Conservation (phyloP, 495 filamentous ascomycete species). For the Penicillium goetzii region DNA sequence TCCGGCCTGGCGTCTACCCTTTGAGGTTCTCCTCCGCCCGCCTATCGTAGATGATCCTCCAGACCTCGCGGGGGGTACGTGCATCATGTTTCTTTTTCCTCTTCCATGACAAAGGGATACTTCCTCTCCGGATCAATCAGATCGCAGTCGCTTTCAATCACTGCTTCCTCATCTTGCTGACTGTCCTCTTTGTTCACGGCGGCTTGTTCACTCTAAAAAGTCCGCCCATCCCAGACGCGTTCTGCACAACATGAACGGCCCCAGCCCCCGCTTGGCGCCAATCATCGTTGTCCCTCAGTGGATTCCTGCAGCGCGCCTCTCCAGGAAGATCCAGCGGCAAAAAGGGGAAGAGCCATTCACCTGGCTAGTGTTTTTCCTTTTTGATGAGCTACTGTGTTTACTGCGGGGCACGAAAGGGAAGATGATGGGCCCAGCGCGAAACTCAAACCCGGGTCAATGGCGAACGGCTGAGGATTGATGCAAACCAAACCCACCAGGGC, state of each 20-base stretch:
- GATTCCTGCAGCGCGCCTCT: constrained; percentile 33
- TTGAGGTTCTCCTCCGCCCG: background rate
- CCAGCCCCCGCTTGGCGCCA: constrained; percentile 32
- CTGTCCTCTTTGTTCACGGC: background rate
- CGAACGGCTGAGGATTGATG: constrained; percentile 6
- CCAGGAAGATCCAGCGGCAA: constrained; percentile 23
- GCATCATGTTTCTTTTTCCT: constrained; percentile 7
- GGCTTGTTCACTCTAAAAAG: background rate
- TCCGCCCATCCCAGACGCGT: constrained; percentile 24
- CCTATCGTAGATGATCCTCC: background rate
- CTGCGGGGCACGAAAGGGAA: constrained; percentile 33
- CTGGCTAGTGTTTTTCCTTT: background rate
- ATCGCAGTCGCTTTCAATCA: background rate
- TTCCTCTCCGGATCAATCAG: background rate
- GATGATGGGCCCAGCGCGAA: constrained; percentile 10
- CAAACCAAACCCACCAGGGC: background rate
- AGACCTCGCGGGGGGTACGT: constrained; percentile 17
- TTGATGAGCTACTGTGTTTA: constrained; percentile 16
- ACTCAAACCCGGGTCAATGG: constrained; percentile 17
- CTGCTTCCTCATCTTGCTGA: background rate
- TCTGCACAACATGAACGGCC: constrained; percentile 45
- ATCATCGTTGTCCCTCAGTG: constrained; percentile 33
- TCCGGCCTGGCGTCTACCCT: background rate
- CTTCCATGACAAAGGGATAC: background rate
- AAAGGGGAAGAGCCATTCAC: constrained; percentile 14